Evolutionary conservation across 768 basidiomycete species (phyloP), one percentile per base, ranked within the genome.

Genomic region (Tylopilus felleus): DNA sequence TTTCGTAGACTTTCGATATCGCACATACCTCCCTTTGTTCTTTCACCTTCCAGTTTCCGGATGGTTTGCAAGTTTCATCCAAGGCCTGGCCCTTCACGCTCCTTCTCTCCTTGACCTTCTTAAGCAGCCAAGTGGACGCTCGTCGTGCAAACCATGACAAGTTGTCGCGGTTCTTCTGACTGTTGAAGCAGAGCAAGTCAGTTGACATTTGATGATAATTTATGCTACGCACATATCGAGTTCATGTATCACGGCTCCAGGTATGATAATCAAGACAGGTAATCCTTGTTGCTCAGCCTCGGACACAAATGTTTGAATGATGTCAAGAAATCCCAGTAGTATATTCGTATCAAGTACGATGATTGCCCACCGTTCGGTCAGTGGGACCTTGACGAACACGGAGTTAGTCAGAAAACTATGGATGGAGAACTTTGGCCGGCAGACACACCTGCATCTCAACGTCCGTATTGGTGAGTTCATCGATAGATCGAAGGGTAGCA

Each of bases 261-360:
- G 91, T 47, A 92, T 78, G 57, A 92, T 73, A 25, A 91, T 70
- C 47, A 81, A 55, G 40, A 86, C 72, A n/a, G 81, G 78, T n/a
- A 82, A 63, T 8, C 55, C 56, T 21, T 71, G 65, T 23, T 66
- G 71, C 62, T 85, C 83, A 33, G 83, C 73, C 64, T 88, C 85
- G 12, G 76, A 73, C 40, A 85, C 81, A 62, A 92, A 88, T 43
- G 78, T 76, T 55, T 80, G 76, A 55, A 92, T 68, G 36, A 81
- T 75, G 50, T 83, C 81, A 55, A 90, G 79, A 56, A 83, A 76
- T 63, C 84, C 81, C 60, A 90, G 69, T 25, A 93, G 73, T 56
- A 92, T 80, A 60, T 93, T 93, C 27, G 90, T 93, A 64, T 93
- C 90, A 29, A 90, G 65, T 16, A 93, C 80, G 47, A 92, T 62